Evolutionary conservation across 805 yeast genomes (phyloP).

Genomic region (Metschnikowia cerradonensis): DNA sequence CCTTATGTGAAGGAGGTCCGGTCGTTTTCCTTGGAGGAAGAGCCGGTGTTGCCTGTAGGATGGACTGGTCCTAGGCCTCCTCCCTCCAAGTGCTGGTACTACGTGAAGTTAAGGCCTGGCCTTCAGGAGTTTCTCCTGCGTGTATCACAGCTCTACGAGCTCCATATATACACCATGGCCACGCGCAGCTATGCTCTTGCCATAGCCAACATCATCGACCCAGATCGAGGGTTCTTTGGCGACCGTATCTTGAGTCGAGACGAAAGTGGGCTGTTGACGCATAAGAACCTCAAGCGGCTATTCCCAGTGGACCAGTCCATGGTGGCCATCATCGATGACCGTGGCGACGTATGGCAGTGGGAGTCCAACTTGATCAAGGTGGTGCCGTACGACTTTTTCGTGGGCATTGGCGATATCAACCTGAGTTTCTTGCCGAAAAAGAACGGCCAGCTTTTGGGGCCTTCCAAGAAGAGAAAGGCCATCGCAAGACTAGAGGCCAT

Average conservation of each 20-base stretch:
- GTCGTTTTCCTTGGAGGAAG: conserved; percentile 76
- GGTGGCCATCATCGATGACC: conserved; percentile 94
- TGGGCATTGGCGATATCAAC: conserved; percentile 96
- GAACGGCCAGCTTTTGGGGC: conserved; percentile 52
- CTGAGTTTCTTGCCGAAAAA: conserved; percentile 87
- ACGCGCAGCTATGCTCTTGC: conserved; percentile 89
- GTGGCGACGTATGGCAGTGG: conserved; percentile 99
- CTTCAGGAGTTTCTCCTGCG: conserved; percentile 64
- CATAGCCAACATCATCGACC: conserved; percentile 88
- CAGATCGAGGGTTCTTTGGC: conserved; percentile 80
- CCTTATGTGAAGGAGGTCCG: conserved; percentile 79
- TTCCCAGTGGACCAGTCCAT: conserved; percentile 95
- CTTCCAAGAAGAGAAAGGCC: conserved; percentile 56
- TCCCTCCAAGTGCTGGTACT: conserved; percentile 74
- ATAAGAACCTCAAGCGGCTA: conserved; percentile 78
- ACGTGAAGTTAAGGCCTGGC: conserved; percentile 90
- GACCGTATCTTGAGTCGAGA: conserved; percentile 90
- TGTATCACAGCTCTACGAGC: conserved; percentile 66
- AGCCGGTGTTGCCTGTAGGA: conserved; percentile 51
- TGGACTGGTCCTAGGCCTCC: conserved; percentile 60
- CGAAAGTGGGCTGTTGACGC: conserved; percentile 89
- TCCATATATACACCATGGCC: conserved; percentile 98
- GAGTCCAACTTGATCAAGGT: conserved; percentile 86
- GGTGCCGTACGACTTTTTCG: conserved; percentile 92
- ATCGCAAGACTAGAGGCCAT: conserved; percentile 53